Evolutionary conservation across 345 rosid species (phyloP), one percentile per base, ranked within the genome.

Genomic region (Pistacia atlantica): DNA sequence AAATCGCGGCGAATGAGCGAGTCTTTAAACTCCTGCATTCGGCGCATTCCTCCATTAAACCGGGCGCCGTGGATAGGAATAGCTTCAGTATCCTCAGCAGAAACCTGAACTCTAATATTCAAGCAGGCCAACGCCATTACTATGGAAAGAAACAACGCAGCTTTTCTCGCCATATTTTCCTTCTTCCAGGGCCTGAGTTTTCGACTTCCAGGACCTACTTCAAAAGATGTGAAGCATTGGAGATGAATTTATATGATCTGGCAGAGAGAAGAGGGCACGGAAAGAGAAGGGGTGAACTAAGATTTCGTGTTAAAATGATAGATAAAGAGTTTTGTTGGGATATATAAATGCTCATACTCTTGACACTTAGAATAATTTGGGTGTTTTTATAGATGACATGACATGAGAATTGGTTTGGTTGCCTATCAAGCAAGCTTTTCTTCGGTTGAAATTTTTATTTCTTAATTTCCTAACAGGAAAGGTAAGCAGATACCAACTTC

Each of bases 21-120:
- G 22, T 84, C 81, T 79, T 82, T 87, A n/a, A 89, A 73, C 42
- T 81, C 83, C 77, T 85, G 82, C 88, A 90, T 68, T 70, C 77
- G 86, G 65, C 77, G 79, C 42, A 86, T 58, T 20, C 82, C 85
- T 10, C 77, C 86, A 14, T 69, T 76, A 60, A 72, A 72, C 46
- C 28, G 67, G 22, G 59, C 79, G 72, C 8, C 72, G 22, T 10
- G 72, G 2, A 65, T 16, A 5, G 78, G 48, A 28, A 63, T 71
- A 25, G 66, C 18, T 18, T 11, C 55, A 11, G 16, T 13, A 54
- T 31, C 5, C 4, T 77, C 81, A 37, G 76, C 86, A 22, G 22
- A 56, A 54, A 71, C 85, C 49, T 64, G 68, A 67, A 58, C n/a
- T 16, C 78, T 7, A 67, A 71, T 16, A 73, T 7, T 7, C 46